Evolutionary conservation across 169 alveolate genomes (phyloP), one percentile per base, ranked within the genome.

Genomic region (Plasmodium fragile): DNA sequence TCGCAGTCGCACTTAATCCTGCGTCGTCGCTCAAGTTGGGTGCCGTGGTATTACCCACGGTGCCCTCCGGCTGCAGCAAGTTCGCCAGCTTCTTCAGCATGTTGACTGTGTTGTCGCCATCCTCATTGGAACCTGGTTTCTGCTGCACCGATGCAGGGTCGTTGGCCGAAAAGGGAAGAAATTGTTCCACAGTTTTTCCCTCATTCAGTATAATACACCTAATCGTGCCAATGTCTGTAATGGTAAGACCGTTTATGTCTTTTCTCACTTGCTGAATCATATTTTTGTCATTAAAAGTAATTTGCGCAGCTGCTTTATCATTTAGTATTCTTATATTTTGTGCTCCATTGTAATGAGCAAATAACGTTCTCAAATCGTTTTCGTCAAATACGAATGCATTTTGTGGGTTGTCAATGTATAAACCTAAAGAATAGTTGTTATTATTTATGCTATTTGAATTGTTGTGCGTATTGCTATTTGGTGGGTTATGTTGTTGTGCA

Each of bases 271-370:
- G 94, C 81, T 89, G 94, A 55, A 89, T 89, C 94, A 89, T 89
- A 79, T 89, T 89, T n/a, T 41, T 75, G 41, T 89, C 94, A 36
- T 89, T 59, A 89, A 89, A 89, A 22, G 91, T 89, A 55, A 89
- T 89, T 72, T 89, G 94, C n/a, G 94, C 94, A 41, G 94, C 94
- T 80, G 94, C 94, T 52, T 69, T 89, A 22, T 89, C 90, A 8
- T 34, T 36, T 80, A 89, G 70, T 5, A 89, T 89, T 39, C 94
- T 77, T 79, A 89, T 89, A 78, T 16, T 65, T 43, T 79, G 59
- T 43, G 94, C 91, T n/a, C 94, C 94, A 30, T 89, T 89, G 53
- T 89, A 89, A 78, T 89, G 72, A 78, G 94, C 78, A 89, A 89
- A 89, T 39, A 89, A 43, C n/a, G 70, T 65, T 79, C 65, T 39